A percentile compares a stretch with the other conserved stretches of the same genome.
These are phyloP conservation scores for Torrubiella hemipterigena DNA, from an alignment of 2,329 filamentous ascomycete species.

Conservation along the genomic window DNA sequence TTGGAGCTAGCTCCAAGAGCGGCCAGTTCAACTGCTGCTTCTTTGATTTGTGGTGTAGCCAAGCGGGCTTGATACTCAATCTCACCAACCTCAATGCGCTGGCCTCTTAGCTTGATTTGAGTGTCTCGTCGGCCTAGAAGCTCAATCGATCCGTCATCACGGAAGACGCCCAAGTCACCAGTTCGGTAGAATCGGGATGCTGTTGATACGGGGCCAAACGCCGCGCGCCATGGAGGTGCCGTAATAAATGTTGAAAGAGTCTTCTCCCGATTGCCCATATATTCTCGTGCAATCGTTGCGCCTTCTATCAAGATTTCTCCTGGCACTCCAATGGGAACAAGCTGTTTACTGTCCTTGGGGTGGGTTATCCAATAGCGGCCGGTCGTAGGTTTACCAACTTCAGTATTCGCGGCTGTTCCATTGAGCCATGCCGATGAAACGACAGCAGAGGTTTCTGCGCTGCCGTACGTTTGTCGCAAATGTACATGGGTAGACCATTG, in stretches of 20 bases:
- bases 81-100: conserved; percentile 6
- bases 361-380: conserved; percentile 5
- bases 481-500: conserved; percentile 6
- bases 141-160: conserved; percentile 2
- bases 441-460: conserved; percentile 5
- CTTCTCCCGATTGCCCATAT: conserved; percentile 4
- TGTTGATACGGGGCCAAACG: background rate
- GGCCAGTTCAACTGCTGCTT: conserved; percentile 3
- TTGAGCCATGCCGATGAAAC: conserved; percentile 1
- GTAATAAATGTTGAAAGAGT: background rate
- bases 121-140: conserved; percentile 4
- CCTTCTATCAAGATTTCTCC: conserved; percentile 8
- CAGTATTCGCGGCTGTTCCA: background rate
- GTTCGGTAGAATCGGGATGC: conserved; percentile 6
- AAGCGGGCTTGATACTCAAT: conserved; percentile 6
- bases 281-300: conserved; percentile 4
- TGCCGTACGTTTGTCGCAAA: conserved; percentile 6
- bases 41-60: background rate
- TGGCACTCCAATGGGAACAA: conserved; percentile 3
- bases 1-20: background rate
- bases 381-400: conserved; percentile 2
- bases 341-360: conserved; percentile 2
- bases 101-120: conserved; percentile 3
- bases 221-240: conserved; percentile 1
- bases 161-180: conserved; percentile 1